Base-by-base conservation (phyloP, 1,284 basidiomycete genomes). In the Fomitopsis pinicola region DNA sequence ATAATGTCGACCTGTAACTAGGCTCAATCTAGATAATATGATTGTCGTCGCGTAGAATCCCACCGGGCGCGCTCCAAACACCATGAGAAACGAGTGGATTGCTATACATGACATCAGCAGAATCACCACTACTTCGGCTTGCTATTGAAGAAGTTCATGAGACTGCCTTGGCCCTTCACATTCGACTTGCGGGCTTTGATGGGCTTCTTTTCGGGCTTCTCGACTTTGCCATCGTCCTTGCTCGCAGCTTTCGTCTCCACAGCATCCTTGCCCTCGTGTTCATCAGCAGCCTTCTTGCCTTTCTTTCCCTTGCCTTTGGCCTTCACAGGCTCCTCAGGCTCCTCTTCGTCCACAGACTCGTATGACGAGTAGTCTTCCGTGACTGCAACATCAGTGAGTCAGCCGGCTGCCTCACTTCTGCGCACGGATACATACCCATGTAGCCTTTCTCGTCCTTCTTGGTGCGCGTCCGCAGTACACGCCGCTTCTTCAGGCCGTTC, bases 281-380 rank as follows among this genome's bases (percentile, higher is more conserved):
- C 28, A 9, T 50, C 48, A 30, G 2, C 48, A 3, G 62, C 45
- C 60, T 64, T 66, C 63, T 67, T 65, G 9, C 59, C 62, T 54
- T 69, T 68, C 30, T 68, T 68, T 6, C 67, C 62, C 77, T 78
- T 15, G 75, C 67, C 62, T 79, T 73, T 15, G 58, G 57, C 57
- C 42, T 63, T 44, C 42, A 54, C 59, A 54, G 62, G 60, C 26
- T 61, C 61, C 40, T 72, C 75, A 1, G 67, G 74, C 36, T 79
- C 81, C 10, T 83, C 82, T 66, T 88, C 88, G 26, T 84, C 83
- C 1, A 88, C 87, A 6, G 89, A 91, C 73, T 93, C 90, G 69
- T 90, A 92, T 15, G 83, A 84, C 2, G 89, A 90, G 69, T 90
- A 89, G 69, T 92, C 91, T 69, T 90, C 87, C 36, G 82, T 87